phyloP scores from a whole-genome alignment of 805 yeast genomes.

The Metschnikowia colocasiae region DNA sequence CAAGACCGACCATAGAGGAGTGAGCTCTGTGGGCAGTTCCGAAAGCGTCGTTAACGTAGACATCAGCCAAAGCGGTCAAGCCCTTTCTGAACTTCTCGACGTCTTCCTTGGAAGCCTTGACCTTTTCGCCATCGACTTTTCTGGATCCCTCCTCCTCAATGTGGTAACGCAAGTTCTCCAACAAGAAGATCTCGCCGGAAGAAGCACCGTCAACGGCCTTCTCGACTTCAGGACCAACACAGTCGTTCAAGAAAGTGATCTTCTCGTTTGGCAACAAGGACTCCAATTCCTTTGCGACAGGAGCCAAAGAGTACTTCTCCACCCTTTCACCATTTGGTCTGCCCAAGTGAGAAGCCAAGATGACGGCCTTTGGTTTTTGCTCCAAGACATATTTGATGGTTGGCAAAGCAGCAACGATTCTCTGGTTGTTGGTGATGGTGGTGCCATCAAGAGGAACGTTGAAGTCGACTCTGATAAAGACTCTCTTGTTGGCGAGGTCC shows the following conservation, averaged over 20 bases:
- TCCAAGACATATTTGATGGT: constrained; percentile 93
- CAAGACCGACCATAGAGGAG: constrained; percentile 98
- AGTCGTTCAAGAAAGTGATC: constrained; percentile 83
- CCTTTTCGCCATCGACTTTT: constrained; percentile 82
- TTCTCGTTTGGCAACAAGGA: constrained; percentile 58
- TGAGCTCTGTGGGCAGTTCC: constrained; percentile 99
- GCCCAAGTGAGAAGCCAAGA: constrained; percentile 96
- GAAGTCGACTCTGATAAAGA: constrained; percentile 97
- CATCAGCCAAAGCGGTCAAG: constrained; percentile 91
- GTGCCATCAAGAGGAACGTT: constrained; percentile 93
- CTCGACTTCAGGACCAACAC: constrained; percentile 91
- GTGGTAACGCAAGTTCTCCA: constrained; percentile 98
- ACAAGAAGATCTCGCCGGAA: constrained; percentile 78
- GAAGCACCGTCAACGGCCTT: constrained; percentile 67
- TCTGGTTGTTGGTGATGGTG: constrained; percentile 98
- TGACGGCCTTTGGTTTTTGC: constrained; percentile 84
- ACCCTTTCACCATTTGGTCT: constrained; percentile 95
- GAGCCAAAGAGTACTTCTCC: constrained; percentile 86
- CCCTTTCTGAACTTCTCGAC: constrained; percentile 86
- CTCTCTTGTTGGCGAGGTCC: constrained; percentile 84
- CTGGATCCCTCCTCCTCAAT: constrained; percentile 95
- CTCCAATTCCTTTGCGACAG: constrained; percentile 87
- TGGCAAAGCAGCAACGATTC: constrained; percentile 99
- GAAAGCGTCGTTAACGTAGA: constrained; percentile 86
- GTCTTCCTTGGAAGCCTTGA: constrained; percentile 82